Evolutionary conservation across 108 stramenopile genomes (phyloP), one percentile per base, ranked within the genome.

Genomic region (Mediolabrus comicus): DNA sequence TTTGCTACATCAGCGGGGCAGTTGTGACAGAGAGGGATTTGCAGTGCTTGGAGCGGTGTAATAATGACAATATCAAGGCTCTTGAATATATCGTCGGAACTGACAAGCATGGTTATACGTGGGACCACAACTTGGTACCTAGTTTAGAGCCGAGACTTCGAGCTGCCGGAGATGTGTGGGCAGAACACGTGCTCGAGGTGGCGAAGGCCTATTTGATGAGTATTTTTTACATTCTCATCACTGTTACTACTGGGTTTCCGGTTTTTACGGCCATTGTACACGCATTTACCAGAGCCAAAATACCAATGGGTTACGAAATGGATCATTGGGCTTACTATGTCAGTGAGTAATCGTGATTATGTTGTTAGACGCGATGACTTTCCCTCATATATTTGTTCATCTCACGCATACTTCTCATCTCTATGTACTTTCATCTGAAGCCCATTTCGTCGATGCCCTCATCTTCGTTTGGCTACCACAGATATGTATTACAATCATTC

Each of bases 391-490:
- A n/a, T n/a, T n/a, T n/a, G n/a, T n/a, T n/a, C n/a, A n/a, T n/a
- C n/a, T n/a, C n/a, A n/a, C n/a, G n/a, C n/a, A n/a, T n/a, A n/a
- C n/a, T n/a, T n/a, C n/a, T n/a, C n/a, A n/a, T n/a, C n/a, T n/a
- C n/a, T n/a, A n/a, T n/a, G n/a, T n/a, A n/a, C n/a, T n/a, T n/a
- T n/a, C n/a, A n/a, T n/a, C n/a, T n/a, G n/a, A n/a, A n/a, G n/a
- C 84, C 30, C 65, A 77, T 7, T 49, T 83, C 24, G 43, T 89
- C 51, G 94, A 95, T 67, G 80, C 90, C 0, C 55, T 81, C 3
- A 74, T 90, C 33, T 95, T 88, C 83, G 82, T 95, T 57, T 95
- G 69, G 69, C 52, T 90, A 9, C 89, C 87, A 10, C 87, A 95
- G 63, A 88, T 87, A 43, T 83, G 85, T 43, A 72, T 88, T 30